Conservation (phyloP, 73 alveolate genomes). For the Strombidium stylifer region DNA sequence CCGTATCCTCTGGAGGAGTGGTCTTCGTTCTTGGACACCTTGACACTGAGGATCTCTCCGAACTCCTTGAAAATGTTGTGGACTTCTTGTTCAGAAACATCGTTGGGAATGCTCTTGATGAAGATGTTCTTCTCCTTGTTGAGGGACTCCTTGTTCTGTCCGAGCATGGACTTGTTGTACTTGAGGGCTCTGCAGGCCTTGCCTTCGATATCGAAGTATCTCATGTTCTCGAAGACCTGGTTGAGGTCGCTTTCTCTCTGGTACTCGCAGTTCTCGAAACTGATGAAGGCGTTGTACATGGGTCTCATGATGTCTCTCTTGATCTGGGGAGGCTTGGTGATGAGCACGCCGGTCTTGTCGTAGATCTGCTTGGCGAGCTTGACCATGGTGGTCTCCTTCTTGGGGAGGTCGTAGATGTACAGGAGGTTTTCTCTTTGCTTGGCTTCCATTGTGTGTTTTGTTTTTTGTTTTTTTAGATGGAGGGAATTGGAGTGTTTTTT, state of each 20-base stretch:
- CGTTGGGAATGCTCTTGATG: constrained; percentile 46
- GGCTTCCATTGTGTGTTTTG: background rate
- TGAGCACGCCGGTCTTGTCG: constrained; percentile 15
- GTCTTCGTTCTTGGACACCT: constrained; percentile 38
- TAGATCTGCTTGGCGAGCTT: constrained; percentile 11
- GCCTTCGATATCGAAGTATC: constrained; percentile 34
- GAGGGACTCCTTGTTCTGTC: constrained; percentile 1
- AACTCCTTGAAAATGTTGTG: background rate
- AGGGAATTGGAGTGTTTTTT: too few relatives aligned
- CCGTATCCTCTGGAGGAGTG: constrained; percentile 68
- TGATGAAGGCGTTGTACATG: constrained; percentile 25
- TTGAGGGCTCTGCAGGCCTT: constrained; percentile 52
- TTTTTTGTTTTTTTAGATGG: too few relatives aligned
- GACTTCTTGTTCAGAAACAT: constrained; percentile 24
- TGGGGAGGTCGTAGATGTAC: constrained; percentile 31
- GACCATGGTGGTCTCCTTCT: constrained; percentile 1
- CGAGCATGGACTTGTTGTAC: constrained; percentile 30
- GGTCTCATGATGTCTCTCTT: constrained; percentile 27
- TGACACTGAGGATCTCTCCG: too few relatives aligned
- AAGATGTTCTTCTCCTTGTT: constrained; percentile 25
- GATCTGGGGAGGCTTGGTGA: constrained; percentile 11
- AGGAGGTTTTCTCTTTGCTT: constrained; percentile 13
- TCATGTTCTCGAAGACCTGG: constrained; percentile 18
- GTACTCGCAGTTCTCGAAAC: constrained; percentile 12
- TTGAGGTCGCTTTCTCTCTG: constrained; percentile 7